These are phyloP conservation scores for Aquilaria malaccensis DNA, from an alignment of 345 rosid genomes.

Conservation along the genomic window DNA sequence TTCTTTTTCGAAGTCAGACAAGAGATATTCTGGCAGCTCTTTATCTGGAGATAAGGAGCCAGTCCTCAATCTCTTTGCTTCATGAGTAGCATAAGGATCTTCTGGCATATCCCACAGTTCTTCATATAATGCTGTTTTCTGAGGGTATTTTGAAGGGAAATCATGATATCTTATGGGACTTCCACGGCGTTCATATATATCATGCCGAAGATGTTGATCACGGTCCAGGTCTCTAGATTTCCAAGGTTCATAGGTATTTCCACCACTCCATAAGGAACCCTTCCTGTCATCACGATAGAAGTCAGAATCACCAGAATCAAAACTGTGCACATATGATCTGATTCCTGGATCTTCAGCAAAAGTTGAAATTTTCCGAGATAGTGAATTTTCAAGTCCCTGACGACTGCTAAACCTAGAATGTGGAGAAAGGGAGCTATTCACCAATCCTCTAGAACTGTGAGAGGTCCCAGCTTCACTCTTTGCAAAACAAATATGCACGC, in stretches of 20 bases:
- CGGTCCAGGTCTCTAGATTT: slow-evolving; percentile 30
- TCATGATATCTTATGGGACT: slow-evolving; percentile 63
- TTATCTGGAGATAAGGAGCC: slow-evolving; percentile 52
- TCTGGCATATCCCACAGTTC: slow-evolving; percentile 77
- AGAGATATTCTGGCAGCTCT: slow-evolving; percentile 60
- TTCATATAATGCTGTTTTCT: slow-evolving; percentile 39
- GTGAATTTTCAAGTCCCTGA: slow-evolving; percentile 44
- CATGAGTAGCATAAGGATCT: slow-evolving; percentile 50
- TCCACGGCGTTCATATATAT: slow-evolving; percentile 38
- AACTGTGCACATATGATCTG: slow-evolving; percentile 1
- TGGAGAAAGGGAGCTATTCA: slow-evolving; percentile 50
- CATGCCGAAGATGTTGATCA: slow-evolving; percentile 29
- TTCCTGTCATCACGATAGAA: slow-evolving; percentile 44
- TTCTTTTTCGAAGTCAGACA: slow-evolving; percentile 53
- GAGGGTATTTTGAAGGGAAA: slow-evolving; percentile 31
- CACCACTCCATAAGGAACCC: slow-evolving; percentile 36
- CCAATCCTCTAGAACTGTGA: slow-evolving; percentile 42
- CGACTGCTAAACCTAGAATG: slow-evolving; percentile 38
- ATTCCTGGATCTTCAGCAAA: slow-evolving; percentile 25
- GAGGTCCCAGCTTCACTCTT: slow-evolving; percentile 70
- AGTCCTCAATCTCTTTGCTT: slow-evolving; percentile 61
- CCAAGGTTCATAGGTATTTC: slow-evolving; percentile 40
- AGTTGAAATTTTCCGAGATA: slow-evolving; percentile 36
- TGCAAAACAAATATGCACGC: slow-evolving; percentile 90
- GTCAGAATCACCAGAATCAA: slow-evolving; percentile 44